Evolutionary conservation across 495 filamentous ascomycete genomes (phyloP).

Genomic region (Polyplosphaeria fusca): DNA sequence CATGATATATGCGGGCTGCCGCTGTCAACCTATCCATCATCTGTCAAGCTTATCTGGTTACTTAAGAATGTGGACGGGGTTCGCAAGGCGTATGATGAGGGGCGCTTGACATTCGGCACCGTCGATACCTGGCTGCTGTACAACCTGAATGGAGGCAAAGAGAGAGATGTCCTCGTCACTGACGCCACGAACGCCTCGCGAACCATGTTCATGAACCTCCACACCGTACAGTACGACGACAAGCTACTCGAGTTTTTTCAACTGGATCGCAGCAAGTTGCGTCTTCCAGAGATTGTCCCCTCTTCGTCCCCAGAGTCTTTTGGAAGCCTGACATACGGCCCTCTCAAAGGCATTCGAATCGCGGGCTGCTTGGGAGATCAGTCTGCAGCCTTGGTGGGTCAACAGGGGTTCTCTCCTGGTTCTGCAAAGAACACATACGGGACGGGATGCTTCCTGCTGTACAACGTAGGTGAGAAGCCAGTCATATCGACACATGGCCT

Average conservation of each 20-base stretch:
- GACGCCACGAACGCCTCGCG: conserved; percentile 90
- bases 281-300: conserved; percentile 79
- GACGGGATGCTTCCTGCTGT: conserved; percentile 92
- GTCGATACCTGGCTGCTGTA: conserved; percentile 91
- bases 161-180: conserved; percentile 70
- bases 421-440: conserved; percentile 95
- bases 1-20: conserved; percentile 78
- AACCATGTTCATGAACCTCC: conserved; percentile 96
- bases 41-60: conserved; percentile 86
- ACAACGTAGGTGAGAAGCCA: conserved; percentile 87
- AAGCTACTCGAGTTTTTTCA: conserved; percentile 78
- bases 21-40: conserved; percentile 90
- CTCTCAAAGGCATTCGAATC: conserved; percentile 73
- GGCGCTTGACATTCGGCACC: conserved; percentile 85
- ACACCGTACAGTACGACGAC: conserved; percentile 82
- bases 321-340: conserved; percentile 63
- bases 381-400: conserved; percentile 86
- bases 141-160: conserved; percentile 79
- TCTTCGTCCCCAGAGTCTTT: conserved; percentile 77
- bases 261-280: conserved; percentile 69
- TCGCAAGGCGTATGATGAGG: conserved; percentile 72
- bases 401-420: conserved; percentile 83
- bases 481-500: conserved; percentile 89
- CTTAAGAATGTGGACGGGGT: conserved; percentile 69
- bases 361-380: conserved; percentile 90